Percentiles rank a stretch among this genome's conserved stretches.
phyloP scores from a whole-genome alignment of 2,329 filamentous ascomycete species.

The Epichloe elymi region DNA sequence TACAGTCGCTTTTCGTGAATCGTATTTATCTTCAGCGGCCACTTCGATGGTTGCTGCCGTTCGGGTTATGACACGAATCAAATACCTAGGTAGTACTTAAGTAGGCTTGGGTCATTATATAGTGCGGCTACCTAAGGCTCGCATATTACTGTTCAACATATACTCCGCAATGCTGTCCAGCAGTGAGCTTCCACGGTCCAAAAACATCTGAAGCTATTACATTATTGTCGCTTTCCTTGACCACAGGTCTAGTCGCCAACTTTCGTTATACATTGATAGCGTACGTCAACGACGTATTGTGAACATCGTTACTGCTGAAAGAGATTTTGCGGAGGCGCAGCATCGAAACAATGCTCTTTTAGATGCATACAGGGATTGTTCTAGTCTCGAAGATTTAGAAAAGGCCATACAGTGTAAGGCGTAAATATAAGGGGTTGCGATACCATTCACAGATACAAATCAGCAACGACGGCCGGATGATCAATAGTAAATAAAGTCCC shows the following conservation, averaged over 20 bases:
- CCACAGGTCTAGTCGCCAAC: not conserved
- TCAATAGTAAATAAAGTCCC: too few species aligned
- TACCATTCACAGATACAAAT: too few species aligned
- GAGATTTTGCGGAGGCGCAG: conserved; percentile 21
- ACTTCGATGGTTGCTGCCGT: too few species aligned
- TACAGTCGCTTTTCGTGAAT: not conserved
- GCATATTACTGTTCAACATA: not conserved
- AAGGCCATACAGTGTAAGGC: conserved; percentile 24
- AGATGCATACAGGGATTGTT: conserved; percentile 37
- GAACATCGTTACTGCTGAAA: conserved; percentile 15
- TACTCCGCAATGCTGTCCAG: not conserved
- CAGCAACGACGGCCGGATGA: too few species aligned
- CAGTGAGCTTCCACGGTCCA: not conserved
- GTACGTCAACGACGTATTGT: conserved; percentile 14
- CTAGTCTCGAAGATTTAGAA: conserved; percentile 34
- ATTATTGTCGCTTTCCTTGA: not conserved
- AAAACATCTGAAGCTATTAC: not conserved
- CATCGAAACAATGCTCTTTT: conserved; percentile 29
- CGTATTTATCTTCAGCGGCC: too few species aligned
- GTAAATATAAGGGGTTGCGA: too few species aligned
- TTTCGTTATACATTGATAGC: conserved; percentile 15
- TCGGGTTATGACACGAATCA: too few species aligned
- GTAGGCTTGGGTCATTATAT: too few species aligned
- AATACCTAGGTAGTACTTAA: too few species aligned
- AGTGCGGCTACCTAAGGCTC: too few species aligned